These are phyloP conservation scores for Curvularia spicifera DNA, from an alignment of 2,329 filamentous ascomycete species.

Conservation along the genomic window DNA sequence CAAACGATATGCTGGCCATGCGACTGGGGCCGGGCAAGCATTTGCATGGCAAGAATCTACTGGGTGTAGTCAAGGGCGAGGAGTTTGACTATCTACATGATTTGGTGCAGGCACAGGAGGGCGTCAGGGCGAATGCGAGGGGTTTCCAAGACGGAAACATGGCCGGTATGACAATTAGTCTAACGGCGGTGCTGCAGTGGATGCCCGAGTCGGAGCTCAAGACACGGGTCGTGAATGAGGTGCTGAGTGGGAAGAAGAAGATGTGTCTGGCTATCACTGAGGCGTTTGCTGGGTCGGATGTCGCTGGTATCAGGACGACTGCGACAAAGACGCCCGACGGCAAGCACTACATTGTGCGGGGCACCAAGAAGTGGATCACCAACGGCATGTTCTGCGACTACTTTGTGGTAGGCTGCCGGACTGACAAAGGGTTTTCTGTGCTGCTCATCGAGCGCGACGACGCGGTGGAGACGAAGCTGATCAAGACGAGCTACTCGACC, in stretches of 20 bases:
- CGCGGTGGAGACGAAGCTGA: constrained; percentile 75
- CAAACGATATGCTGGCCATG: constrained; percentile 77
- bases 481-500: constrained; percentile 83
- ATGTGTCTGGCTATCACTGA: constrained; percentile 88
- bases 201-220: constrained; percentile 71
- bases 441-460: constrained; percentile 76
- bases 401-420: constrained; percentile 81
- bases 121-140: constrained; percentile 71
- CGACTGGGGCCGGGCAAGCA: constrained; percentile 83
- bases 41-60: constrained; percentile 71
- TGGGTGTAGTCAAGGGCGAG: constrained; percentile 74
- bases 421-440: constrained; percentile 78
- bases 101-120: constrained; percentile 75
- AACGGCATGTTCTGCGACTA: constrained; percentile 83
- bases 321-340: constrained; percentile 56
- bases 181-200: constrained; percentile 82
- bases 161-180: constrained; percentile 82
- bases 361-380: constrained; percentile 84
- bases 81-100: constrained; percentile 91
- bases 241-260: constrained; percentile 82
- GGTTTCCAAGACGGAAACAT: constrained; percentile 89
- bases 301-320: constrained; percentile 79
- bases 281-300: constrained; percentile 84
- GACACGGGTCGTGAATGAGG: constrained; percentile 71
- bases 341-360: constrained; percentile 68